A percentile compares a stretch with the other conserved stretches of the same genome.
Conservation (phyloP, 2,329 filamentous ascomycete genomes). For the Botrytis byssoidea region DNA sequence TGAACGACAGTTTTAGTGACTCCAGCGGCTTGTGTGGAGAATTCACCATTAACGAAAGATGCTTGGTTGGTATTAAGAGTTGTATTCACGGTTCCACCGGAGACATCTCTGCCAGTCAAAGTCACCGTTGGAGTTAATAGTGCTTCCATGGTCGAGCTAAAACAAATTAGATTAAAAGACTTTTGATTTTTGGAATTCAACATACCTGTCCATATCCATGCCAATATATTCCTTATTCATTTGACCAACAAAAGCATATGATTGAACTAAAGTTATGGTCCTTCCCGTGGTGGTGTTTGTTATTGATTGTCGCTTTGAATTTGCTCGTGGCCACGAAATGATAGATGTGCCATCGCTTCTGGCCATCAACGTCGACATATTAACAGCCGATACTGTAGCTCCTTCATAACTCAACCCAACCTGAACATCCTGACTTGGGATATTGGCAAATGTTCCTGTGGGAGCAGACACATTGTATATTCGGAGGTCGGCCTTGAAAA, state of each 20-base stretch:
- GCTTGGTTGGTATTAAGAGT: slow-evolving; percentile 69
- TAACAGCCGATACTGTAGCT: slow-evolving; percentile 51
- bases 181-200: background rate
- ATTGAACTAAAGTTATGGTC: slow-evolving; percentile 52
- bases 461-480: slow-evolving; percentile 68
- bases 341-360: slow-evolving; percentile 29
- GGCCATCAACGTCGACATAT: slow-evolving; percentile 30
- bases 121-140: slow-evolving; percentile 68
- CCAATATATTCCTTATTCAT: slow-evolving; percentile 59
- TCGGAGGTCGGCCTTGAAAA: slow-evolving; percentile 75
- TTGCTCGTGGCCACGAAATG: slow-evolving; percentile 33
- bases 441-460: slow-evolving; percentile 50
- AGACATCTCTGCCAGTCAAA: slow-evolving; percentile 56
- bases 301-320: slow-evolving; percentile 28
- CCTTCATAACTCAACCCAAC: slow-evolving; percentile 56
- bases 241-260: slow-evolving; percentile 67
- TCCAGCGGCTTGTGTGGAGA: slow-evolving; percentile 48
- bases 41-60: slow-evolving; percentile 68
- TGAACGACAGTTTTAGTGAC: slow-evolving; percentile 34
- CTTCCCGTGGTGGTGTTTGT: background rate
- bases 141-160: slow-evolving; percentile 48
- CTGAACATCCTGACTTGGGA: slow-evolving; percentile 52
- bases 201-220: slow-evolving; percentile 60
- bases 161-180: slow-evolving; percentile 43
- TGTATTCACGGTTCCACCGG: slow-evolving; percentile 55